These are phyloP conservation scores for Neurospora sp. DNA, from an alignment of 495 filamentous ascomycete genomes.

Conservation along the genomic window DNA sequence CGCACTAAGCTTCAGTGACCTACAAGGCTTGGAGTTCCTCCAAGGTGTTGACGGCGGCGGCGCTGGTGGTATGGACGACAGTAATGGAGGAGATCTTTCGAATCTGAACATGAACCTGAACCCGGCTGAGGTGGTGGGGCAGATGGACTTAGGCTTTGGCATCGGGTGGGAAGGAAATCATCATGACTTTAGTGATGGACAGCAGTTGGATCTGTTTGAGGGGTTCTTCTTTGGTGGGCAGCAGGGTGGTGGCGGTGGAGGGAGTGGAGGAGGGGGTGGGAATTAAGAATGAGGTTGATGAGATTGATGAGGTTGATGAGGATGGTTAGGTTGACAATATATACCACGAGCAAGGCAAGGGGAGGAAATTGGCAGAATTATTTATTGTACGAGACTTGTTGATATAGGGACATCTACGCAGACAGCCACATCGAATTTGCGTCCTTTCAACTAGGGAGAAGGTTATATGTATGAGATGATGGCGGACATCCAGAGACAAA, in stretches of 20 bases:
- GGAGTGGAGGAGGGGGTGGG: not conserved
- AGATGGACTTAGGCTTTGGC: conserved; percentile 65
- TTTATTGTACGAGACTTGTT: not conserved
- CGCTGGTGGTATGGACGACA: conserved; percentile 9
- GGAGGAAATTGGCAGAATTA: not conserved
- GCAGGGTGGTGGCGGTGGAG: conserved; percentile 16
- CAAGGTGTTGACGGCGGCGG: conserved; percentile 17
- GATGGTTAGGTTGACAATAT: not conserved
- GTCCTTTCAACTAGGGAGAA: not conserved
- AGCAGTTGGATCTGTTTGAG: conserved; percentile 76
- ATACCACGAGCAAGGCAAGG: not conserved
- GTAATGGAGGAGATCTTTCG: conserved; percentile 18
- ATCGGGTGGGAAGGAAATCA: conserved; percentile 59
- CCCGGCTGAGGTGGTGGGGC: not conserved
- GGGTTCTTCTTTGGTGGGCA: conserved; percentile 80
- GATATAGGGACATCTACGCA: not conserved
- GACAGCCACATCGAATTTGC: not conserved
- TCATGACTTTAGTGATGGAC: conserved; percentile 72
- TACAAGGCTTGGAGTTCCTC: conserved; percentile 39
- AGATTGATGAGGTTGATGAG: not conserved
- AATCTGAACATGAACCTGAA: not conserved
- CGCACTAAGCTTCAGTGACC: conserved; percentile 24
- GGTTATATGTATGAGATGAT: not conserved
- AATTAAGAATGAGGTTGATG: not conserved
- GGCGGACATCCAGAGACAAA: not conserved